phyloP scores from a whole-genome alignment of 495 filamentous ascomycete genomes.

The Cladorrhinum samala region DNA sequence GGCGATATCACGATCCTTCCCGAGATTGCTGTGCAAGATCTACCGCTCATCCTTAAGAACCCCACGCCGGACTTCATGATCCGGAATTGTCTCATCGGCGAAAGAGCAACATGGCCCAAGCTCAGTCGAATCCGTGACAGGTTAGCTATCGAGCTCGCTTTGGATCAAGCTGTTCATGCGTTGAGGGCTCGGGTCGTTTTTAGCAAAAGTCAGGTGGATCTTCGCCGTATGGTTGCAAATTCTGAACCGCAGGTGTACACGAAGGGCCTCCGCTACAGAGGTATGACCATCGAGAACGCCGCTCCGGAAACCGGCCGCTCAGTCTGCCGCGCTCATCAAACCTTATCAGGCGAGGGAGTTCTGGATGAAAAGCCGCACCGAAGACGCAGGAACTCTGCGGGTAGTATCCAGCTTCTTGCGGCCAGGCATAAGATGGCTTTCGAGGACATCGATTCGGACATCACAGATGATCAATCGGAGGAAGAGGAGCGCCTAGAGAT shows the following conservation, averaged over 20 bases:
- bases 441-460: conserved; percentile 14
- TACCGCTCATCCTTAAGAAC: conserved; percentile 73
- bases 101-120: conserved; percentile 87
- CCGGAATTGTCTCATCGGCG: conserved; percentile 65
- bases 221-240: conserved; percentile 41
- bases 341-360: conserved; percentile 8
- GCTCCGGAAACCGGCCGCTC: neutral
- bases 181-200: conserved; percentile 74
- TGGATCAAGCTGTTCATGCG: conserved; percentile 75
- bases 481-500: conserved; percentile 39
- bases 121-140: conserved; percentile 75
- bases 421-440: conserved; percentile 15
- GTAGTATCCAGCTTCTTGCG: conserved; percentile 25
- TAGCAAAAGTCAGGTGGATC: conserved; percentile 62
- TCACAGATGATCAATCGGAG: conserved; percentile 35
- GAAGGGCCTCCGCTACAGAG: conserved; percentile 1
- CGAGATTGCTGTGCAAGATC: conserved; percentile 64
- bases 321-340: conserved; percentile 4
- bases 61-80: conserved; percentile 89
- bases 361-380: conserved; percentile 3
- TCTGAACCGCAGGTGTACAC: conserved; percentile 4
- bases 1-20: conserved; percentile 96
- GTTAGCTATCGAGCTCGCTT: conserved; percentile 76
- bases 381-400: conserved; percentile 22
- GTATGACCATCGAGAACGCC: conserved; percentile 4